These are phyloP conservation scores for Erythrobasidium hasegawianum DNA, from an alignment of 1,284 basidiomycete species.

Conservation along the genomic window DNA sequence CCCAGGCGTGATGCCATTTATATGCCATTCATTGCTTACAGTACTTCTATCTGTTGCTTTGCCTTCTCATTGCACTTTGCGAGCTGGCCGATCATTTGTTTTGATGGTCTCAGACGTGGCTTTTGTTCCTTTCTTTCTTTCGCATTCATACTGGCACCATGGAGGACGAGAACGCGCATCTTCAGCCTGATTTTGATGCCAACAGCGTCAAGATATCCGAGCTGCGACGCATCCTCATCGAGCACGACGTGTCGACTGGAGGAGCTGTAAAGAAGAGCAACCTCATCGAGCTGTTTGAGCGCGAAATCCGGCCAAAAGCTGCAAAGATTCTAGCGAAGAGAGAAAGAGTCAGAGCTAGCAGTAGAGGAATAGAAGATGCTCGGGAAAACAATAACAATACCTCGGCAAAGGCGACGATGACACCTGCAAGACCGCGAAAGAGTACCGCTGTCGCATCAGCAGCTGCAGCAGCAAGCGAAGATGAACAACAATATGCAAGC, in stretches of 20 bases:
- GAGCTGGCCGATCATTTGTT: too few relatives aligned
- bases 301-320: constrained; percentile 64
- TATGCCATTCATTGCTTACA: too few relatives aligned
- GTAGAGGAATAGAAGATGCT: constrained; percentile 58
- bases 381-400: constrained; percentile 50
- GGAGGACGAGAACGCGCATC: constrained; percentile 43
- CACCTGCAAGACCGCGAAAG: constrained; percentile 49
- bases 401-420: constrained; percentile 29
- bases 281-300: constrained; percentile 73
- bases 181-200: constrained; percentile 79
- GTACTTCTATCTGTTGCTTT: too few relatives aligned
- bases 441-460: constrained; percentile 56
- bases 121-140: too few relatives aligned
- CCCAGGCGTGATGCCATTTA: too few relatives aligned
- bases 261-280: constrained; percentile 79
- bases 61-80: too few relatives aligned
- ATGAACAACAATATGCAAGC: background rate
- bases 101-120: too few relatives aligned
- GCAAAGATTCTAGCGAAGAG: constrained; percentile 50
- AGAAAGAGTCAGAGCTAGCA: constrained; percentile 46
- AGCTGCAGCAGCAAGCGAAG: background rate
- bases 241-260: constrained; percentile 73
- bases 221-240: constrained; percentile 71
- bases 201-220: constrained; percentile 73
- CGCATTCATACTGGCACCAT: too few relatives aligned